These are phyloP conservation scores for Hapsidospora chrysogenum DNA, from an alignment of 495 filamentous ascomycete species.

Conservation along the genomic window DNA sequence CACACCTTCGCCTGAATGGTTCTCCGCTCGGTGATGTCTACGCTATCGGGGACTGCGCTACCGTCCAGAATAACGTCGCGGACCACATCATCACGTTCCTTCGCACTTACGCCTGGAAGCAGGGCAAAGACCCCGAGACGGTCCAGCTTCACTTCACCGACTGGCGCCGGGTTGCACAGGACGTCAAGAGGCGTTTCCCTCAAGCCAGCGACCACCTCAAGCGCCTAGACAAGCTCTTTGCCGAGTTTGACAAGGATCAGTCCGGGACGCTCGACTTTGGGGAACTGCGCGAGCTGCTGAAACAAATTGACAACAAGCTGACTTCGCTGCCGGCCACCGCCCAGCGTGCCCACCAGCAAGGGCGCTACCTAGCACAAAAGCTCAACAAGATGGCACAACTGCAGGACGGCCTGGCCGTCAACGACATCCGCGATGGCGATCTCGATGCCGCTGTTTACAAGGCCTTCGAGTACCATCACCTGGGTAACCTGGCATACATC, in stretches of 20 bases:
- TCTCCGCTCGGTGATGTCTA: slow-evolving; percentile 92
- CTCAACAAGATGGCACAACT: slow-evolving; percentile 81
- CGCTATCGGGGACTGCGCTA: slow-evolving; percentile 91
- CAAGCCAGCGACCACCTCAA: slow-evolving; percentile 84
- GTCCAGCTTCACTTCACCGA: slow-evolving; percentile 71
- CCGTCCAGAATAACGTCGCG: slow-evolving; percentile 89
- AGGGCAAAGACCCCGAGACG: slow-evolving; percentile 69
- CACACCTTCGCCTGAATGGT: slow-evolving; percentile 81
- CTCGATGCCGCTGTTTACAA: slow-evolving; percentile 87
- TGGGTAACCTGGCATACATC: slow-evolving; percentile 88
- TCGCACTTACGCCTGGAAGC: slow-evolving; percentile 81
- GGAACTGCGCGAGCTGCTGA: slow-evolving; percentile 74
- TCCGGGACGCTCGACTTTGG: slow-evolving; percentile 85
- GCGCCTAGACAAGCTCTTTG: slow-evolving; percentile 77
- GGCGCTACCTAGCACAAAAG: slow-evolving; percentile 82
- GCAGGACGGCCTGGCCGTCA: slow-evolving; percentile 56
- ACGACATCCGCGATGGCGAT: slow-evolving; percentile 76
- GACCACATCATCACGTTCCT: slow-evolving; percentile 78
- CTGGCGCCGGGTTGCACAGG: slow-evolving; percentile 68
- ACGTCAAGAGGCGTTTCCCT: slow-evolving; percentile 78
- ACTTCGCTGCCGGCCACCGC: slow-evolving; percentile 78
- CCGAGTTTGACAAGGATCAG: slow-evolving; percentile 81
- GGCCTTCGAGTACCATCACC: slow-evolving; percentile 85
- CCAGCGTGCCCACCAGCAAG: slow-evolving; percentile 96
- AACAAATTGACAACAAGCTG: slow-evolving; percentile 81